A percentile compares a stretch with the other conserved stretches of the same genome.
phyloP scores from a whole-genome alignment of 73 alveolate genomes.

The Paramecium sexaurelia region DNA sequence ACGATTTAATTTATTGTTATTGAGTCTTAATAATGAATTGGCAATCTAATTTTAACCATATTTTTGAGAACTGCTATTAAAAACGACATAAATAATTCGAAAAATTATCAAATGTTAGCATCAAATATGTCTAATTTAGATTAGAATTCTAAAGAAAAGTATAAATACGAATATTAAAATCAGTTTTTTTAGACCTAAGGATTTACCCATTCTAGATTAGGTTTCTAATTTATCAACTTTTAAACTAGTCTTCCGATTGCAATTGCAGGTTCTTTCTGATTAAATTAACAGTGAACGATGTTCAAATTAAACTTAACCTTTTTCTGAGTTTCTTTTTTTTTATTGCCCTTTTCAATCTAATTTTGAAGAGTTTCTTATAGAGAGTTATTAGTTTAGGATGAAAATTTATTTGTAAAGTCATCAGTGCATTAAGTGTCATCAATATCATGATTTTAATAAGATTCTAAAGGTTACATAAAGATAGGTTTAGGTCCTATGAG shows the following conservation, averaged over 20 bases:
- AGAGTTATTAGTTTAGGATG: conserved; percentile 10
- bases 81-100: not conserved
- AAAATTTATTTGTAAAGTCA: not conserved
- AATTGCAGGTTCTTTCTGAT: conserved; percentile 6
- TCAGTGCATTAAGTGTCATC: conserved; percentile 7
- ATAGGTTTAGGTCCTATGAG: conserved; percentile 10
- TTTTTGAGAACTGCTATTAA: not conserved
- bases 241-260: conserved; percentile 26
- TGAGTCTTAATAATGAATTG: not conserved
- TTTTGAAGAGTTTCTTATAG: not conserved
- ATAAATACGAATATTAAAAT: not conserved
- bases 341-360: not conserved
- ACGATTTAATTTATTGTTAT: not conserved
- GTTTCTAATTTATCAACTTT: not conserved
- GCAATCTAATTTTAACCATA: not conserved
- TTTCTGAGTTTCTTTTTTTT: not conserved
- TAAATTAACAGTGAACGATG: conserved; percentile 4
- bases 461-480: not conserved
- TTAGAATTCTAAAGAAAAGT: not conserved
- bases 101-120: not conserved
- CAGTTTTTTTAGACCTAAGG: not conserved
- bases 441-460: not conserved
- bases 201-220: conserved; percentile 32
- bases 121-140: too few relatives aligned
- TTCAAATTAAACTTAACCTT: conserved; percentile 30